Conservation (phyloP, 495 filamentous ascomycete genomes). For the Venustampulla echinocandica region DNA sequence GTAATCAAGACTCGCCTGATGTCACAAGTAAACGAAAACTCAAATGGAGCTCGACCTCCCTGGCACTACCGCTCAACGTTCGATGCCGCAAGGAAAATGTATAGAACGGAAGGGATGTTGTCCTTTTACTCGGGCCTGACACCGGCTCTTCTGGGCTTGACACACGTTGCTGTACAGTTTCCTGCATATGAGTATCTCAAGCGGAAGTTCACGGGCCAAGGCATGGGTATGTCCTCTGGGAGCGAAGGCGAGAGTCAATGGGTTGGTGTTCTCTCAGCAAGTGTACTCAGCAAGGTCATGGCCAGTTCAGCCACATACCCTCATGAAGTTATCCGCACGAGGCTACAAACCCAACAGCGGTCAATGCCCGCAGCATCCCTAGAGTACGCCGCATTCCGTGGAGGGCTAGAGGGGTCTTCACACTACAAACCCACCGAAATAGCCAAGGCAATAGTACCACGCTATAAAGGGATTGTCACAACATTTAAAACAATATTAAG, state of each 20-base stretch:
- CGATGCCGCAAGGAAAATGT: constrained; percentile 95
- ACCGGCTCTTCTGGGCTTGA: constrained; percentile 83
- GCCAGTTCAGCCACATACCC: constrained; percentile 95
- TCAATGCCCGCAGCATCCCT: constrained; percentile 41
- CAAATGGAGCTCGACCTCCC: constrained; percentile 51
- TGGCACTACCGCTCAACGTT: constrained; percentile 85
- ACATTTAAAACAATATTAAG: constrained; percentile 75
- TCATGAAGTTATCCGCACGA: constrained; percentile 88
- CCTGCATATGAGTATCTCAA: constrained; percentile 93
- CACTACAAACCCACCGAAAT: constrained; percentile 23
- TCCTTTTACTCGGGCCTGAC: constrained; percentile 95
- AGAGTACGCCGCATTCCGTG: constrained; percentile 56
- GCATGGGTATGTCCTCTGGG: constrained; percentile 62
- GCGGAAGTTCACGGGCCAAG: constrained; percentile 76
- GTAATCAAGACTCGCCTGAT: constrained; percentile 97
- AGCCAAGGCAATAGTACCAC: constrained; percentile 34
- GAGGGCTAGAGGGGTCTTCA: constrained; percentile 40
- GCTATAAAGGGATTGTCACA: constrained; percentile 73
- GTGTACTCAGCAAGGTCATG: constrained; percentile 90
- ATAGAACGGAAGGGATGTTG: constrained; percentile 70
- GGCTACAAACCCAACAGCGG: constrained; percentile 79
- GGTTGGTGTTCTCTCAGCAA: constrained; percentile 72
- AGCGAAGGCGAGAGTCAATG: constrained; percentile 52
- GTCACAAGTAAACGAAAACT: constrained; percentile 58
- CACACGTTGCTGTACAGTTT: constrained; percentile 96